phyloP scores from a whole-genome alignment of 2,329 filamentous ascomycete genomes.

The Venturia asperata region DNA sequence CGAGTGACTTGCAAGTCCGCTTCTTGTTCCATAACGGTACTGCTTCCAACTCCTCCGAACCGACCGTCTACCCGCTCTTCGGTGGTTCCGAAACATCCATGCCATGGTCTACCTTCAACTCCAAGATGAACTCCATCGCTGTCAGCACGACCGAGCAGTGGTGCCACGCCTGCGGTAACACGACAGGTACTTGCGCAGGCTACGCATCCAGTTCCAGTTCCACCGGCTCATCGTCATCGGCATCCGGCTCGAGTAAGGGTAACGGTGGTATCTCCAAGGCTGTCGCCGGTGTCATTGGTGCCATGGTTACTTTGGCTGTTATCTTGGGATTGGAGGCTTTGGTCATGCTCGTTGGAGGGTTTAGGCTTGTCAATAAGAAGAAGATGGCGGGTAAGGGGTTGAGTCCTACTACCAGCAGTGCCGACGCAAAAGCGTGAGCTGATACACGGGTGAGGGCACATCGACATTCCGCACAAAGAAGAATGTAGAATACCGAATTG shows the following conservation, averaged over 20 bases:
- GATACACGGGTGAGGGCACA: no score
- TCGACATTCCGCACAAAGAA: no score
- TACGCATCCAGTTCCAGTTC: slow-evolving; percentile 46
- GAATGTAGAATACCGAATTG: no score
- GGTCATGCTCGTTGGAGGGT: slow-evolving; percentile 21
- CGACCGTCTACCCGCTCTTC: slow-evolving; percentile 52
- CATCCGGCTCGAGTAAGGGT: slow-evolving; percentile 24
- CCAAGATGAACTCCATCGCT: slow-evolving; percentile 57
- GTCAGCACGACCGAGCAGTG: slow-evolving; percentile 59
- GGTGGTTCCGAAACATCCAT: slow-evolving; percentile 51
- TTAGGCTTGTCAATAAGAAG: slow-evolving; percentile 21
- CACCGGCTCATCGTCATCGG: slow-evolving; percentile 24
- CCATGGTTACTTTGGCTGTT: slow-evolving; percentile 59
- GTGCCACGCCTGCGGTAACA: slow-evolving; percentile 71
- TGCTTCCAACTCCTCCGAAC: slow-evolving; percentile 38
- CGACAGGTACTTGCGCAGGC: slow-evolving; percentile 57
- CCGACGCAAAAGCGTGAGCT: no score
- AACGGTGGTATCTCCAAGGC: slow-evolving; percentile 53
- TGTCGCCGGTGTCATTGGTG: slow-evolving; percentile 75
- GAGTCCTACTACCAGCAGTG: not conserved
- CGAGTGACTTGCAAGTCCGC: slow-evolving; percentile 49
- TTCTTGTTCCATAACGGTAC: slow-evolving; percentile 60
- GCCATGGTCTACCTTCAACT: slow-evolving; percentile 62
- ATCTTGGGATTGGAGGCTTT: slow-evolving; percentile 51
- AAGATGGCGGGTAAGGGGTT: not conserved